Evolutionary conservation across 257 asterid species (phyloP).

Genomic region (Pogostemon cablin): DNA sequence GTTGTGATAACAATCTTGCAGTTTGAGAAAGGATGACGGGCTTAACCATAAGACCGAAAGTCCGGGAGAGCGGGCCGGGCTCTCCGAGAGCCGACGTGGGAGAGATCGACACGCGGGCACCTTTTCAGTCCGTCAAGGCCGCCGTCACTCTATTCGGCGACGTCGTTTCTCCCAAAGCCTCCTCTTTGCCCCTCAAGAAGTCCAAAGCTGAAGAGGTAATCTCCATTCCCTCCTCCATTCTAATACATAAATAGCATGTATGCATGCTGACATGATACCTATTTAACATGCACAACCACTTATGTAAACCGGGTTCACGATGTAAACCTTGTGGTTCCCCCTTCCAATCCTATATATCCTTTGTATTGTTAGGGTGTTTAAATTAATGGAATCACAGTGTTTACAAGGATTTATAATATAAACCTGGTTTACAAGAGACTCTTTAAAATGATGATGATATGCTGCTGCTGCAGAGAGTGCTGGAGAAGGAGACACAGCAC

Average conservation of each 20-base stretch:
- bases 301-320: too few species aligned
- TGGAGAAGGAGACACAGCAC: slow-evolving; percentile 79
- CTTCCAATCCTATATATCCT: too few species aligned
- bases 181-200: slow-evolving; percentile 40
- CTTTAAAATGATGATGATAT: too few species aligned
- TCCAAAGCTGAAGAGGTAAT: slow-evolving; percentile 78
- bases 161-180: slow-evolving; percentile 43
- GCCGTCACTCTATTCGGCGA: slow-evolving; percentile 78
- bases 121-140: slow-evolving; percentile 80
- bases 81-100: slow-evolving; percentile 58
- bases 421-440: too few species aligned
- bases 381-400: too few species aligned
- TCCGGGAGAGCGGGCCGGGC: slow-evolving; percentile 41
- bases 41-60: slow-evolving; percentile 47
- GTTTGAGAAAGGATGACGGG: slow-evolving; percentile 48
- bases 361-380: too few species aligned
- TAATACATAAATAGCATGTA: too few species aligned
- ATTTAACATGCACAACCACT: neutral
- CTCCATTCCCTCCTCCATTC: neutral
- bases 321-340: too few species aligned
- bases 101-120: slow-evolving; percentile 77
- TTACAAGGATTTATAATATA: too few species aligned
- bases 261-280: neutral
- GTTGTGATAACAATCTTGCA: slow-evolving; percentile 5
- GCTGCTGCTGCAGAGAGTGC: slow-evolving; percentile 58